Evolutionary conservation across 176 grass and related monocot genomes (phyloP).

Genomic region (Oropetium thomaeum): DNA sequence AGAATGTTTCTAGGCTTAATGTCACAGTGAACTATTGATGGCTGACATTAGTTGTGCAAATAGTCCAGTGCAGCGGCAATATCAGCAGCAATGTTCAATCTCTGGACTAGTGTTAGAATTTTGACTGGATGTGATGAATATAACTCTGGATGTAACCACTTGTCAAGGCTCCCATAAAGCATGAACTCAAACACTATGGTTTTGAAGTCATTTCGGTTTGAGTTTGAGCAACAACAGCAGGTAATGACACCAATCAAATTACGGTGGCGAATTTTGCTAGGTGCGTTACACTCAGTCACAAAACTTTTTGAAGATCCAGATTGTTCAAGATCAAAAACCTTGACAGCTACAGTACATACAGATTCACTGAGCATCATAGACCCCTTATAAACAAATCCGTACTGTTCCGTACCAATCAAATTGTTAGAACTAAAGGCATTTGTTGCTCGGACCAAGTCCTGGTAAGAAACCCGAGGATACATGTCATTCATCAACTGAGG

Average conservation of each 20-base stretch:
- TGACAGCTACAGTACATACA: conserved; percentile 20
- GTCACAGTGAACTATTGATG: conserved; percentile 49
- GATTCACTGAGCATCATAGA: background rate
- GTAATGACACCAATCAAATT: conserved; percentile 45
- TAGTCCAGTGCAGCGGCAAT: conserved; percentile 45
- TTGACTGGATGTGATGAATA: background rate
- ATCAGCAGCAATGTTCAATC: conserved; percentile 35
- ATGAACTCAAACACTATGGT: conserved; percentile 50
- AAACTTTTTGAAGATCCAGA: conserved; percentile 38
- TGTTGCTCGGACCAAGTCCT: conserved; percentile 32
- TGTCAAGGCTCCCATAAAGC: conserved; percentile 38
- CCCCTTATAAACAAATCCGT: conserved; percentile 46
- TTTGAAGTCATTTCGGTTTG: conserved; percentile 41
- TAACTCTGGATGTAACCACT: conserved; percentile 1
- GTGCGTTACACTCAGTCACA: conserved; percentile 32
- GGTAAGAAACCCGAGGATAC: conserved; percentile 18
- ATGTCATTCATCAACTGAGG: background rate
- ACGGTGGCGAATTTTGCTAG: conserved; percentile 42
- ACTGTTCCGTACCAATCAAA: conserved; percentile 33
- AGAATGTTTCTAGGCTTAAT: conserved; percentile 42
- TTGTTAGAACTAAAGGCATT: conserved; percentile 27
- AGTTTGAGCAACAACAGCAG: conserved; percentile 26
- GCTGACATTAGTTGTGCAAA: conserved; percentile 34
- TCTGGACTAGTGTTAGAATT: background rate
- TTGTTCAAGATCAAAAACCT: conserved; percentile 36